phyloP scores from a whole-genome alignment of 2,329 filamentous ascomycete species.

The Trichoderma sp. region DNA sequence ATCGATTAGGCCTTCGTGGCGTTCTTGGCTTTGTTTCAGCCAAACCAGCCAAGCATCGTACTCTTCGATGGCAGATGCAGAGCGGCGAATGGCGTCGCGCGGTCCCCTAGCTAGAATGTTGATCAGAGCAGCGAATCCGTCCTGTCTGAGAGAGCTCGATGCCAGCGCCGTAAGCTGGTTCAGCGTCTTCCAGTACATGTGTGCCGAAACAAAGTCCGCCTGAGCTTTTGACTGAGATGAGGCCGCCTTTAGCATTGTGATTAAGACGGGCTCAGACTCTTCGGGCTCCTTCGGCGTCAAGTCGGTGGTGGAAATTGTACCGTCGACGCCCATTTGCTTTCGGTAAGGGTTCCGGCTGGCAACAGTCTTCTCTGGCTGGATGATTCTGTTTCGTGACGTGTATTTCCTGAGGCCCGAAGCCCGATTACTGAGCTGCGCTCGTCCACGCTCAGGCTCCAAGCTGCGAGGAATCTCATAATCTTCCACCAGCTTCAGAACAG shows the following conservation, averaged over 20 bases:
- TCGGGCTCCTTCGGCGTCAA: conserved; percentile 29
- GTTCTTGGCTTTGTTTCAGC: conserved; percentile 78
- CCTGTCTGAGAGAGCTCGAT: conserved; percentile 59
- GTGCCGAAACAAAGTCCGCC: conserved; percentile 79
- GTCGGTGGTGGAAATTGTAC: conserved; percentile 16
- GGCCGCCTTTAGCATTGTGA: conserved; percentile 73
- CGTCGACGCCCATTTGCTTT: conserved; percentile 30
- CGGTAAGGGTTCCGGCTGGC: conserved; percentile 60
- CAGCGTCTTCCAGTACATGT: conserved; percentile 81
- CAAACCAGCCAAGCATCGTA: conserved; percentile 81
- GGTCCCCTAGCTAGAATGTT: conserved; percentile 73
- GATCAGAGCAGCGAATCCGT: conserved; percentile 69
- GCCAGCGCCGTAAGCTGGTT: conserved; percentile 66
- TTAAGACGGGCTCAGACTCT: conserved; percentile 54
- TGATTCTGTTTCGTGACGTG: conserved; percentile 58
- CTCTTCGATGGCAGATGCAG: conserved; percentile 70
- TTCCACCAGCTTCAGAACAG: conserved; percentile 75
- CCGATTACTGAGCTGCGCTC: conserved; percentile 68
- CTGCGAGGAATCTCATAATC: conserved; percentile 77
- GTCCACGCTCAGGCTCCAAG: conserved; percentile 57
- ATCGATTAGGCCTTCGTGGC: conserved; percentile 71
- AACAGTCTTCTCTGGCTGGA: conserved; percentile 50
- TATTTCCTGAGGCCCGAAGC: conserved; percentile 61
- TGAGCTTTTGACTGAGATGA: conserved; percentile 73
- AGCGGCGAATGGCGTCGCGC: conserved; percentile 66